Base-by-base conservation (phyloP, 805 yeast genomes). In the Saccharomycopsis babjevae region DNA sequence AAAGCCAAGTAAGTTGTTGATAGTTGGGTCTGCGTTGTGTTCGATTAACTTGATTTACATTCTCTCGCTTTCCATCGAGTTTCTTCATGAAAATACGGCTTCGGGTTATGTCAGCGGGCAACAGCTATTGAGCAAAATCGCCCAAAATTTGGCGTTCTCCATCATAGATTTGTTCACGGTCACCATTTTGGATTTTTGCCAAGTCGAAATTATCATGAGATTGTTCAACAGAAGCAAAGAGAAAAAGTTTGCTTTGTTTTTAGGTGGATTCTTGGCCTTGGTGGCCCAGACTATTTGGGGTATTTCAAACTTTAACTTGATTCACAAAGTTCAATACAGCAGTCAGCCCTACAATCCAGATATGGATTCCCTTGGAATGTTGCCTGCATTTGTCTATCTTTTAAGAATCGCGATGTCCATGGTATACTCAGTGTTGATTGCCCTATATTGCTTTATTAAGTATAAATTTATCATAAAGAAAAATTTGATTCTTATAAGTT, bases 301-400 rank as follows among this genome's bases (percentile, higher is more conserved):
- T 0, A 76, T 86, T 1, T 79, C 91, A 16, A 81, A 81, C 4
- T 83, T 85, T 66, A 52, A 65, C 15, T 56, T 63, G 5, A 62
- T 64, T 22, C 25, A 46, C 6, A 22, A 39, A 10, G 13, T 43
- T 36, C 71, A 73, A 64, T 61, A 59, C 0, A 75, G 75, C 62
- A 56, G 70, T 0, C 65, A 67, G 1, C 69, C 70, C 15, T 66
- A 68, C 18, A 73, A 70, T 25, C 68, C 66, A 2, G 77, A 74
- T 43, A 77, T 74, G 61, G 81, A 77, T 64, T 73, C 78, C 1
- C 75, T 83, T 50, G 83, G 84, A 20, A 81, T 85, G 28, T 67
- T 88, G 15, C 88, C 92, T 0, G 88, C 92, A 0, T 86, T 89
- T 70, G 84, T 84, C 36, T 89, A 88, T 68, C 74, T 89, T 56